Evolutionary conservation across 2,329 filamentous ascomycete genomes (phyloP).

Genomic region (Colletotrichum sp.): DNA sequence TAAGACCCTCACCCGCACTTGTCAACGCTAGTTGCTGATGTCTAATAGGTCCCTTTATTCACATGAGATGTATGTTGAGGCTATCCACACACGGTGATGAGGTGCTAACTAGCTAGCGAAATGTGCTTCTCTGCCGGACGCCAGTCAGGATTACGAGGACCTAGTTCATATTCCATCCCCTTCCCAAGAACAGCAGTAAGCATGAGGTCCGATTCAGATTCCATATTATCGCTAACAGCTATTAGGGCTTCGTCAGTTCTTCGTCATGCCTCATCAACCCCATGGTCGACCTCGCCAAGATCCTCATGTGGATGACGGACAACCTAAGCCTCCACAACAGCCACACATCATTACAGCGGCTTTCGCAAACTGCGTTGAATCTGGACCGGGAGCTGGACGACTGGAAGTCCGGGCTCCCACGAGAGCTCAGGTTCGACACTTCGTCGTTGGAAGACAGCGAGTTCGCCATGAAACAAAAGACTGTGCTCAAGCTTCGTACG

Average conservation of each 20-base stretch:
- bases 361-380: constrained; percentile 9
- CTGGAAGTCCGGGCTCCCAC: constrained; percentile 6
- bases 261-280: constrained; percentile 12
- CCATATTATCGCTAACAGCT: rapidly evolving
- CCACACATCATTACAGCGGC: constrained; percentile 5
- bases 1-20: background rate
- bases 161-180: constrained; percentile 5
- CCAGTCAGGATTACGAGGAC: constrained; percentile 2
- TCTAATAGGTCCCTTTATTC: constrained; percentile 16
- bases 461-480: constrained; percentile 20
- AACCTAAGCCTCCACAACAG: constrained; percentile 10
- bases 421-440: constrained; percentile 1
- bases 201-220: no score
- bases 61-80: constrained; percentile 19
- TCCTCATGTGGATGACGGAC: constrained; percentile 21
- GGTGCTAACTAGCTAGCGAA: constrained; percentile 2
- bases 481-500: constrained; percentile 10
- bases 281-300: constrained; percentile 19
- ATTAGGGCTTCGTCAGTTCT: constrained; percentile 8
- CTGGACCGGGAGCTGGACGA: constrained; percentile 7
- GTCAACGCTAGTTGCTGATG: background rate
- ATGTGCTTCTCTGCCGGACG: constrained; percentile 19
- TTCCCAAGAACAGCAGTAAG: constrained; percentile 11
- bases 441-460: constrained; percentile 16
- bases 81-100: no score